Evolutionary conservation across 768 basidiomycete genomes (phyloP).

Genomic region (Jaapia argillacea): DNA sequence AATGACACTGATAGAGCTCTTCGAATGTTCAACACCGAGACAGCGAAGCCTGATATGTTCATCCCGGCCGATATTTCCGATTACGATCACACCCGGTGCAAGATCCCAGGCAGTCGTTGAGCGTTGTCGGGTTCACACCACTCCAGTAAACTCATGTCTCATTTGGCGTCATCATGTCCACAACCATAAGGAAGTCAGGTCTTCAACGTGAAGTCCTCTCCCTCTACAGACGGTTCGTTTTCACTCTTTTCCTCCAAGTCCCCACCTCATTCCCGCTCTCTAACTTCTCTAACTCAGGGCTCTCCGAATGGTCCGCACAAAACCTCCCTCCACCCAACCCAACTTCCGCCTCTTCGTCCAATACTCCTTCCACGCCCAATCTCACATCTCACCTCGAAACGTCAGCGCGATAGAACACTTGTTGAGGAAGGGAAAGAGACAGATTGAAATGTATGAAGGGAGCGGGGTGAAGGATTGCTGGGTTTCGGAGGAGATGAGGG

Average conservation of each 20-base stretch:
- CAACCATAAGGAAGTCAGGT: background rate
- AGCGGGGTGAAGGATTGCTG: slow-evolving; percentile 62
- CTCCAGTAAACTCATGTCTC: too few relatives aligned
- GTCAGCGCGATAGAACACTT: slow-evolving; percentile 67
- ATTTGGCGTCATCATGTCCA: too few relatives aligned
- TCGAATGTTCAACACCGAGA: slow-evolving; percentile 28
- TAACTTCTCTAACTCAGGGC: too few relatives aligned
- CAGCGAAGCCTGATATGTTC: background rate
- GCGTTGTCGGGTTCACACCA: background rate
- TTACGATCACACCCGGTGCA: background rate
- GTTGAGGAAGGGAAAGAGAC: slow-evolving; percentile 55
- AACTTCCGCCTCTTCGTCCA: slow-evolving; percentile 64
- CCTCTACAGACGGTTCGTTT: background rate
- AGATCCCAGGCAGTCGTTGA: background rate
- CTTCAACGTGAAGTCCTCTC: background rate
- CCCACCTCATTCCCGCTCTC: too few relatives aligned
- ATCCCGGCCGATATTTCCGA: background rate
- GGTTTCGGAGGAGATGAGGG: slow-evolving; percentile 60
- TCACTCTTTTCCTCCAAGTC: too few relatives aligned
- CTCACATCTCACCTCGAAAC: slow-evolving; percentile 54
- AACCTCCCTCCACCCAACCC: slow-evolving; percentile 46
- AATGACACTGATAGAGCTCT: slow-evolving; percentile 32
- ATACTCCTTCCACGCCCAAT: slow-evolving; percentile 60
- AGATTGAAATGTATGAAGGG: slow-evolving; percentile 63
- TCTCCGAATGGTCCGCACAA: slow-evolving; percentile 31